Base-by-base conservation (phyloP, 2,329 filamentous ascomycete genomes). In the Monilinia aucupariae region DNA sequence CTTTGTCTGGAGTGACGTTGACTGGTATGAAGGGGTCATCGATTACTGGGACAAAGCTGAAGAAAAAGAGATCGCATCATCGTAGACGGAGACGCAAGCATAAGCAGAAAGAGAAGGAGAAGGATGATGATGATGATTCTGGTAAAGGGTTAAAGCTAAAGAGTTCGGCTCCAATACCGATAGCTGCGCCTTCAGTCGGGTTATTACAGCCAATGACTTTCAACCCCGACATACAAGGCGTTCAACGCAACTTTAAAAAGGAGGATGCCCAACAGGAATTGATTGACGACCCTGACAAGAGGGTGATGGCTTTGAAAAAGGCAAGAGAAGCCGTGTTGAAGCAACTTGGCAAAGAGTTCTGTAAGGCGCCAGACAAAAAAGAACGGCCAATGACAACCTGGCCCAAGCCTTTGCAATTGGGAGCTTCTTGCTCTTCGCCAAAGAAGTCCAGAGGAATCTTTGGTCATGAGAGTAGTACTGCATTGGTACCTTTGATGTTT, bases 401-500 rank as follows among this genome's bases (percentile, higher is more conserved):
- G 54, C 27, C 54, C 9, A 58, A 34, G 30, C 54, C 54, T 58
- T 58, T 58, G 54, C 54, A 58, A 47, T 22, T 58, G 32, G 41
- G 27, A 15, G 30, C 51, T 22, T 67, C 68, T 7, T 72, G 66
- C 54, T 70, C 68, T 3, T 62, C 63, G 12, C 64, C 65, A 5
- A 65, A 66, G 67, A 69, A 67, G 54, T 66, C 62, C 30, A 66
- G 64, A 55, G 63, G 64, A 5, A 58, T 71, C 52, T 64, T 71
- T 50, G 65, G 66, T 27, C 61, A 83, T 71, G 82, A 84, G 65
- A 82, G 80, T 67, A 77, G 76, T 70, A 81, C 78, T 56, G 77
- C 78, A 22, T 69, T 85, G 68, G 84, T 87, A 65, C 84, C 85
- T 65, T 75, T 87, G 71, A 82, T 87, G 73, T 85, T 86, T 63